These are phyloP conservation scores for Blastomyces percursus DNA, from an alignment of 2,329 filamentous ascomycete species.

Conservation along the genomic window DNA sequence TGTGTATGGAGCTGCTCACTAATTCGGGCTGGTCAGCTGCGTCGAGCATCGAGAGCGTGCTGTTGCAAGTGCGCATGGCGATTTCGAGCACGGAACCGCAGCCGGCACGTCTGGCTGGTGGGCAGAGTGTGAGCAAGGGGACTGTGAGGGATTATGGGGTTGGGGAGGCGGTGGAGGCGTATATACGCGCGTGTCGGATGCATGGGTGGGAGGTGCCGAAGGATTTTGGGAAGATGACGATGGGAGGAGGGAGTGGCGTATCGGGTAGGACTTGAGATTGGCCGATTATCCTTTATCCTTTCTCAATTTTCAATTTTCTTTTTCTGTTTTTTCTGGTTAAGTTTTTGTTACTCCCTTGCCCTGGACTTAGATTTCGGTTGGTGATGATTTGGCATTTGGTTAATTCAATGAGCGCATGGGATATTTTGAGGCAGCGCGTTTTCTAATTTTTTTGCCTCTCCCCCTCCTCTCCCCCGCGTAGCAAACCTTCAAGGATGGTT, in stretches of 20 bases:
- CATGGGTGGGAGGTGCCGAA: conserved; percentile 66
- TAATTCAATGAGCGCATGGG: too few species aligned
- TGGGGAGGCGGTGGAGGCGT: conserved; percentile 62
- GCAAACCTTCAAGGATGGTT: neutral
- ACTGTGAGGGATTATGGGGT: conserved; percentile 49
- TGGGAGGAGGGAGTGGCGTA: neutral
- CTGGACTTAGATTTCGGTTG: neutral
- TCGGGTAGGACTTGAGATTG: neutral
- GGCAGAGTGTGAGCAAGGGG: neutral
- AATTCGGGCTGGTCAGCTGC: conserved; percentile 70
- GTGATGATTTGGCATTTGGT: neutral
- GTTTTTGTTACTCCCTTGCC: neutral
- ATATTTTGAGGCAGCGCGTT: neutral
- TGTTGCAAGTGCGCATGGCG: conserved; percentile 70
- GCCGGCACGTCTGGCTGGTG: conserved; percentile 55
- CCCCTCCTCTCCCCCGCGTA: too few species aligned
- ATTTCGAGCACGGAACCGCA: conserved; percentile 56
- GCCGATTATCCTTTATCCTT: neutral
- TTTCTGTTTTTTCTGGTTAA: neutral
- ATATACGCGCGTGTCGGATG: conserved; percentile 51
- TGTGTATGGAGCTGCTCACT: conserved; percentile 77
- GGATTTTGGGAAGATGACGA: conserved; percentile 40
- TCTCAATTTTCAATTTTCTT: neutral
- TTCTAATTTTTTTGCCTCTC: neutral
- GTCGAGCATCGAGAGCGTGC: conserved; percentile 62